Percentiles rank a stretch among this genome's conserved stretches.
Evolutionary conservation across 805 yeast species (phyloP).

Genomic region (Yarrowia hollandica): DNA sequence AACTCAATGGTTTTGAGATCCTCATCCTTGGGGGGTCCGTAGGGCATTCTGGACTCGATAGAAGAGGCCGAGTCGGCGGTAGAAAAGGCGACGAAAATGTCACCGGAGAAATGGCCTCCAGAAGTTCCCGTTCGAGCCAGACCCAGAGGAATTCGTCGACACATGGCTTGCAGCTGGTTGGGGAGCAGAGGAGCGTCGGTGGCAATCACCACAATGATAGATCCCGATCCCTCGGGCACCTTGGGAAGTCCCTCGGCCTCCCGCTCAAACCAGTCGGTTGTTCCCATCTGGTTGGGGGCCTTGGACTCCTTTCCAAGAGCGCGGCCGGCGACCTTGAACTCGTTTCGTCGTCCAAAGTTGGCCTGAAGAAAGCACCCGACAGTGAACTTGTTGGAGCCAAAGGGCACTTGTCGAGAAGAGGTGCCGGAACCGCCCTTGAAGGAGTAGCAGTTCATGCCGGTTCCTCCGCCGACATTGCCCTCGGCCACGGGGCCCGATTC

Average conservation of each 20-base stretch:
- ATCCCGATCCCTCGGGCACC: conserved; percentile 6
- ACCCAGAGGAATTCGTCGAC: conserved; percentile 8
- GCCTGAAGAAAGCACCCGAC: conserved; percentile 11
- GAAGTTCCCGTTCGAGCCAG: conserved; percentile 19
- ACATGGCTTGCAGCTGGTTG: background rate
- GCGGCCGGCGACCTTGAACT: background rate
- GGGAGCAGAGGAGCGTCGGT: conserved; percentile 13
- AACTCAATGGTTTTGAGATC: background rate
- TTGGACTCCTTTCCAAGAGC: background rate
- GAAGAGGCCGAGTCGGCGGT: background rate
- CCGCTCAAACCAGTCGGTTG: conserved; percentile 18
- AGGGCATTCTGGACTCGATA: conserved; percentile 9
- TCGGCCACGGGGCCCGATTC: background rate
- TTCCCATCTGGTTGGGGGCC: conserved; percentile 18
- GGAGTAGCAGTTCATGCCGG: conserved; percentile 21
- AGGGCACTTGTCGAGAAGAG: background rate
- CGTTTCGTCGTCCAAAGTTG: conserved; percentile 4
- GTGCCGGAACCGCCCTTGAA: conserved; percentile 15
- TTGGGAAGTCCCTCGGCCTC: conserved; percentile 1
- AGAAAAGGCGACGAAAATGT: conserved; percentile 10
- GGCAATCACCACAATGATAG: conserved; percentile 5
- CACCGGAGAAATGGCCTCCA: conserved; percentile 10
- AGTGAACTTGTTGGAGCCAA: background rate
- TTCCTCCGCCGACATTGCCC: conserved; percentile 13
- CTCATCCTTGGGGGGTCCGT: background rate